Evolutionary conservation across 1,284 basidiomycete species (phyloP), one percentile per base, ranked within the genome.

Genomic region (Marasmius fiardii): DNA sequence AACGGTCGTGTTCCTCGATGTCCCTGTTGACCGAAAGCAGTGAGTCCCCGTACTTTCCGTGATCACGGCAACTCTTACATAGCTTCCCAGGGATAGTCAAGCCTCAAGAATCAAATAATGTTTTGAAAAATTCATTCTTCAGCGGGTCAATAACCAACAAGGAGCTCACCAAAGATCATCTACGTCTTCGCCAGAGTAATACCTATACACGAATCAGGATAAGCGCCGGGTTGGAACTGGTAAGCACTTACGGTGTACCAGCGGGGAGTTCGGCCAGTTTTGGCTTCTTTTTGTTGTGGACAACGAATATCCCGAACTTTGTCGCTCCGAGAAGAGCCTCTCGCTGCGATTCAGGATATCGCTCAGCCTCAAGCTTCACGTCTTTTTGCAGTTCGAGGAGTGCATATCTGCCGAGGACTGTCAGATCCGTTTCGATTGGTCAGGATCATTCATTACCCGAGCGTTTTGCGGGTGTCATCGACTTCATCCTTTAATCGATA

Each of bases 221-320:
- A 33, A 11, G 14, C 35, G 14, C 41, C 33, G 24, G 41, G 47
- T 54, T 43, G 43, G 1, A 24, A 47, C 23, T 18, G 24, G 26
- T 44, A 11, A 43, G 5, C n/a, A 74, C 84, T 64, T 67, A 94
- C 85, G 80, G 81, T 43, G 83, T 76, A 52, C 81, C 80, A 3
- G 72, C 63, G 8, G 93, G 90, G 45, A 98, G 72, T 43, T 81
- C 71, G 24, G 84, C 93, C 43, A 86, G 70, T 74, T 98, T 98
- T 44, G 79, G 76, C 75, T 96, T 96, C 60, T 85, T 76, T 75
- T 97, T 97, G 79, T 97, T 96, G 74, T 97, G 94, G 16, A 98
- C 95, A 37, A 96, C 94, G 67, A 97, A 98, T 62, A 96, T 78
- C 1, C 83, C 93, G 60, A 97, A 92, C 69, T 90, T 79, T 43